Evolutionary conservation across 257 asterid species (phyloP).

Genomic region (Voacanga thouarsii): DNA sequence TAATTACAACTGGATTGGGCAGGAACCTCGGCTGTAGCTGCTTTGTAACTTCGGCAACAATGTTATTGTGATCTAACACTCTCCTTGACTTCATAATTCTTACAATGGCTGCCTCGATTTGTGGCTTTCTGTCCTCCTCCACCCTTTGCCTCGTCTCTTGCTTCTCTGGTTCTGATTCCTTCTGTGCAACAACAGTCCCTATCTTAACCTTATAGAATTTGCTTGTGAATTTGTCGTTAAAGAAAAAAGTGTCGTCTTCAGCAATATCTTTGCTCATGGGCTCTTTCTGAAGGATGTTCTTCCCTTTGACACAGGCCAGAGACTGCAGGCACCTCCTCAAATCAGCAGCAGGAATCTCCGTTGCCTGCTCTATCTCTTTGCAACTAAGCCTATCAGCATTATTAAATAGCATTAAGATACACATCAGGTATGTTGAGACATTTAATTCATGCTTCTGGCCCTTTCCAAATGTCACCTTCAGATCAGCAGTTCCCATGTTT

Average conservation of each 20-base stretch:
- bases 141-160: constrained; percentile 90
- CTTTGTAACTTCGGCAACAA: constrained; percentile 81
- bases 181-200: constrained; percentile 86
- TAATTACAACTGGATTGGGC: constrained; percentile 78
- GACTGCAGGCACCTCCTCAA: constrained; percentile 81
- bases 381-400: constrained; percentile 57
- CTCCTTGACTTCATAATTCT: constrained; percentile 85
- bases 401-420: constrained; percentile 79
- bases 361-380: constrained; percentile 76
- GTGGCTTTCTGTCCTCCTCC: constrained; percentile 91
- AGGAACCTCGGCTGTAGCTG: constrained; percentile 80
- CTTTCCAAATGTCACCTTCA: constrained; percentile 69
- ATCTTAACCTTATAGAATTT: constrained; percentile 81
- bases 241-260: constrained; percentile 57
- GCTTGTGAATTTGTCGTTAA: constrained; percentile 70
- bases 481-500: constrained; percentile 88
- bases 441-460: constrained; percentile 85
- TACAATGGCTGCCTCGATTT: constrained; percentile 87
- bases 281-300: constrained; percentile 69
- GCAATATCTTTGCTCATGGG: constrained; percentile 89
- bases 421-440: constrained; percentile 88
- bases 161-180: constrained; percentile 87
- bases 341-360: constrained; percentile 75
- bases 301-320: constrained; percentile 79
- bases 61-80: constrained; percentile 78